A percentile compares a stretch with the other conserved stretches of the same genome.
These are phyloP conservation scores for Lasiodiplodia citricola DNA, from an alignment of 2,329 filamentous ascomycete species.

Conservation along the genomic window DNA sequence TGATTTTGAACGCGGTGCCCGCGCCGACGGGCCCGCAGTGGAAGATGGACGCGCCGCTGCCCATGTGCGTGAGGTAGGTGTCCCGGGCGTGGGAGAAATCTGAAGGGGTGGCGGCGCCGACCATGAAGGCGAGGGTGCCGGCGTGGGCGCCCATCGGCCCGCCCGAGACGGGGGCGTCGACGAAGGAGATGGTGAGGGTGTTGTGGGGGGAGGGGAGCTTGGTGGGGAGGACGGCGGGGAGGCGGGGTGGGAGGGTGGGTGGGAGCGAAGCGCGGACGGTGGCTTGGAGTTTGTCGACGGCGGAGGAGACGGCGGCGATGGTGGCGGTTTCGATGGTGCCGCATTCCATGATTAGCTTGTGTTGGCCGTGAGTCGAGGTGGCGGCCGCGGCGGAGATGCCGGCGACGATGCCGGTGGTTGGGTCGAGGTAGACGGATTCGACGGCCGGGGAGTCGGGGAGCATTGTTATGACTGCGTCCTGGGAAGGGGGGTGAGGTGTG, in stretches of 20 bases:
- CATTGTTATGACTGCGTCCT: conserved; percentile 60
- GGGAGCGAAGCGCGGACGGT: too few species aligned
- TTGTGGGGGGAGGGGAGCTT: too few species aligned
- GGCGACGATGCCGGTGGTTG: conserved; percentile 49
- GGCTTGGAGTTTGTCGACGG: conserved; percentile 38
- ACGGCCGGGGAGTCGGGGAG: conserved; percentile 60
- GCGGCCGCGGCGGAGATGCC: conserved; percentile 32
- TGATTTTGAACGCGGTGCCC: conserved; percentile 88
- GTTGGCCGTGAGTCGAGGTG: not conserved
- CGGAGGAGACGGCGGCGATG: conserved; percentile 48
- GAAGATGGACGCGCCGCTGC: conserved; percentile 71
- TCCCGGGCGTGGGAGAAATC: conserved; percentile 61
- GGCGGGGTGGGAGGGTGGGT: conserved; percentile 29
- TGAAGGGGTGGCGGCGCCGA: conserved; percentile 71
- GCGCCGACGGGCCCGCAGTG: conserved; percentile 85
- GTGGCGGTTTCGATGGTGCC: conserved; percentile 62
- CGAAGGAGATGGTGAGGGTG: conserved; percentile 59
- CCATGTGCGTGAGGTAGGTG: conserved; percentile 78
- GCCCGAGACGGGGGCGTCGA: conserved; percentile 96
- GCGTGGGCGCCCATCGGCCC: conserved; percentile 89
- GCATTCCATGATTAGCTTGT: conserved; percentile 56
- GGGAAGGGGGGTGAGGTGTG: not conserved
- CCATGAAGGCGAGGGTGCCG: conserved; percentile 94
- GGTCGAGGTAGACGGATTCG: conserved; percentile 56
- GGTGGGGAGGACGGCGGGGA: conserved; percentile 33